Conservation (phyloP, 2,329 filamentous ascomycete genomes). For the Huntiella savannae region DNA sequence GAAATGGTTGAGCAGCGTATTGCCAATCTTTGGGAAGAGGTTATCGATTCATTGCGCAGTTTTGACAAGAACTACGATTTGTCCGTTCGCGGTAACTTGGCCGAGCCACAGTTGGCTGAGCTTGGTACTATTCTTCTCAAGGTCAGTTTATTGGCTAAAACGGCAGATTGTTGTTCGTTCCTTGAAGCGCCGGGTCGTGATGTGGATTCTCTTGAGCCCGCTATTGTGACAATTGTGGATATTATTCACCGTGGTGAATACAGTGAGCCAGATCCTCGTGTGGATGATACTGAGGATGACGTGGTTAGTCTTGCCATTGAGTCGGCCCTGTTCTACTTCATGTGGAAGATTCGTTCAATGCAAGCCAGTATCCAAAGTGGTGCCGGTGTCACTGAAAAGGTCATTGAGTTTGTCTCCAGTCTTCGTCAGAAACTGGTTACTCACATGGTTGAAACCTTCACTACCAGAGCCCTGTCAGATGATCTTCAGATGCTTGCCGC, state of each 20-base stretch:
- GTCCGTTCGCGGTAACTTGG: conserved; percentile 49
- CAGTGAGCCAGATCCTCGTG: conserved; percentile 46
- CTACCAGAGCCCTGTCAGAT: conserved; percentile 51
- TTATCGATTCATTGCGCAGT: conserved; percentile 51
- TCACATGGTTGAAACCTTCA: conserved; percentile 48
- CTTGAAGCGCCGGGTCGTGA: conserved; percentile 44
- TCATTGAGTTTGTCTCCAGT: conserved; percentile 40
- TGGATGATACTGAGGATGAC: conserved; percentile 62
- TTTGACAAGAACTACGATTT: conserved; percentile 55
- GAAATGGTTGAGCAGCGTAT: conserved; percentile 70
- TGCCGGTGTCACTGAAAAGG: conserved; percentile 33
- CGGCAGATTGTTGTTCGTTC: conserved; percentile 57
- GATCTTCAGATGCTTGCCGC: conserved; percentile 59
- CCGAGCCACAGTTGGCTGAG: conserved; percentile 43
- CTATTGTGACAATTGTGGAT: conserved; percentile 52
- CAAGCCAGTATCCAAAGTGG: conserved; percentile 35
- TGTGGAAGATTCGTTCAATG: conserved; percentile 66
- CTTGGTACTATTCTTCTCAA: conserved; percentile 59
- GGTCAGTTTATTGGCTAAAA: conserved; percentile 60
- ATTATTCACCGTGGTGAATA: conserved; percentile 58
- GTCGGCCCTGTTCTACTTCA: conserved; percentile 70
- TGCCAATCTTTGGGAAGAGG: conserved; percentile 69
- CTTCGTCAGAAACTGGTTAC: conserved; percentile 38
- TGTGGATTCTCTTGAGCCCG: conserved; percentile 27
- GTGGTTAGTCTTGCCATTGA: conserved; percentile 60